Evolutionary conservation across 306 rosid species (phyloP), one percentile per base, ranked within the genome.

Genomic region (Vigna radiata): DNA sequence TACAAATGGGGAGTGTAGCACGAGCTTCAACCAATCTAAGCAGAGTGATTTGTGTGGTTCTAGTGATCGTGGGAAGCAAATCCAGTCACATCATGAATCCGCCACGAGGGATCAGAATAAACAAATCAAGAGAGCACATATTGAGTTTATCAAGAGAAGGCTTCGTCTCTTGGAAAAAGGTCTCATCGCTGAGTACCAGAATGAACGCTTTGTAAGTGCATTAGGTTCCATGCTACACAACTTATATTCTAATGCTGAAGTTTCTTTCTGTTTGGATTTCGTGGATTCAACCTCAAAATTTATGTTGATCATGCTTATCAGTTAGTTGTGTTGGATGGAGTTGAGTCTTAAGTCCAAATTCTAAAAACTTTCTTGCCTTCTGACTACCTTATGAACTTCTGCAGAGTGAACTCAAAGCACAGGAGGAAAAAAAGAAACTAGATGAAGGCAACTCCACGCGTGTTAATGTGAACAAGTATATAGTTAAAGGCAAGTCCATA

Each of bases 141-240:
- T 33, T 4, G 7, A 4, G 37, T 33, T 88, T 74, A 85, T 95
- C 47, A 95, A 90, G 84, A 88, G 84, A 82, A 91, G 99, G 86
- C 93, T 95, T 78, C 91, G 85, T 54, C 97, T 95, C 66, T 90
- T 95, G 92, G 99, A 95, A 68, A 92, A 92, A 73, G 97, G 97
- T 47, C 90, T 90, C 58, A 86, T 85, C 48, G 93, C 91, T 56
- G 97, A 92, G 89, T 91, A 77, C 79, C 90, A 87, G 85, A 89
- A 87, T 77, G 94, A 89, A 77, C 88, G 90, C 85, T 88, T 76
- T 39, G 97, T 92, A 82, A 90, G 97, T 89, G 76, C 65, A 59
- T 59, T 27, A 27, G 10, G 65, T 8, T 59, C 27, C 36, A 52
- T 21, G 33, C 56, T 25, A 77, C 70, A 60, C 50, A 39, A 64